A percentile compares a stretch with the other conserved stretches of the same genome.
Conservation (phyloP, 2,329 filamentous ascomycete species). For the Xylariaceae sp. region DNA sequence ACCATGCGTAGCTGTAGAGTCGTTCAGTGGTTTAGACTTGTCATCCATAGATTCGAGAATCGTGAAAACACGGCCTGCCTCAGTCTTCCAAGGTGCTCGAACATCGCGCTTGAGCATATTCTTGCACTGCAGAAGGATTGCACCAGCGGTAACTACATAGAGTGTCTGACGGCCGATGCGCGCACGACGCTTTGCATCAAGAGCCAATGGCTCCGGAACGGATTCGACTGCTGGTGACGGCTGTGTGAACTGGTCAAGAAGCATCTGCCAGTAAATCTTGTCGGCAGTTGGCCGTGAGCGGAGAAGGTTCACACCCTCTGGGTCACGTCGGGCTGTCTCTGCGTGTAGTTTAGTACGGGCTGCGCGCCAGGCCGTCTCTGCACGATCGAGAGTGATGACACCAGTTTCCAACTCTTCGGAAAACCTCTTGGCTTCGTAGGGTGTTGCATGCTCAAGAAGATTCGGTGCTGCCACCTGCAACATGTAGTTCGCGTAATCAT, state of each 20-base stretch:
- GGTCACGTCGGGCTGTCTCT: constrained; percentile 67
- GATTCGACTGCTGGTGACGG: constrained; percentile 52
- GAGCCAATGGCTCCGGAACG: constrained; percentile 70
- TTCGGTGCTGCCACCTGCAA: constrained; percentile 69
- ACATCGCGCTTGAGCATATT: constrained; percentile 81
- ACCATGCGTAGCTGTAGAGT: constrained; percentile 51
- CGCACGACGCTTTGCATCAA: constrained; percentile 64
- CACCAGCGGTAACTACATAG: constrained; percentile 69
- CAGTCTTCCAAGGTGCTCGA: constrained; percentile 71
- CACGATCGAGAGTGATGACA: constrained; percentile 53
- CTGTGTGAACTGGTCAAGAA: constrained; percentile 72
- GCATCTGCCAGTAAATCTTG: constrained; percentile 72
- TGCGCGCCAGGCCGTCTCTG: constrained; percentile 64
- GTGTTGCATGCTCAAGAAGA: constrained; percentile 66
- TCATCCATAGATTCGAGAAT: constrained; percentile 58
- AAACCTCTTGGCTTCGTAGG: constrained; percentile 75
- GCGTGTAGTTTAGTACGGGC: constrained; percentile 63
- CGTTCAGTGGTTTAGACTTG: constrained; percentile 45
- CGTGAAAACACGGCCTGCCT: constrained; percentile 68
- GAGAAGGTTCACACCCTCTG: constrained; percentile 62
- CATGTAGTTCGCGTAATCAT: constrained; percentile 81
- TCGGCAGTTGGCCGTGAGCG: constrained; percentile 63
- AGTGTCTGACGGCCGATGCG: constrained; percentile 56
- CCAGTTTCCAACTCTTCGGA: constrained; percentile 60
- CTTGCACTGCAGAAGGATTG: constrained; percentile 76